Base-by-base conservation (phyloP, 192 early-diverging fungal genomes). In the Linnemannia schmuckeri region DNA sequence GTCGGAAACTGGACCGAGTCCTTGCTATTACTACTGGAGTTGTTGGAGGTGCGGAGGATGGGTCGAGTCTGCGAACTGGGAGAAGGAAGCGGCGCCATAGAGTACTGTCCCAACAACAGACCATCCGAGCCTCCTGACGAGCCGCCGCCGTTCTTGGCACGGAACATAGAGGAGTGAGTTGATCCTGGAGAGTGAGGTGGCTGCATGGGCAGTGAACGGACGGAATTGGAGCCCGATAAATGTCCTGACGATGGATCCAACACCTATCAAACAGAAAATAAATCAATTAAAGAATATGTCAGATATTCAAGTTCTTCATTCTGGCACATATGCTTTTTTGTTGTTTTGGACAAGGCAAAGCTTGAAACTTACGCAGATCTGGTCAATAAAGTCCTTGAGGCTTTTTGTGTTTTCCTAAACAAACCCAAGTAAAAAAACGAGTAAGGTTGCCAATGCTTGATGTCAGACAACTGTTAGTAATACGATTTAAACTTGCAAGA, bases 331-430 rank as follows among this genome's bases (percentile, higher is more conserved):
- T 72, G 37, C 52, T 71, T 72, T 55, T 79, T 61, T 44, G 18
- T 68, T n/a, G 22, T 35, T 24, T 42, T 72, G 70, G 17, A 18
- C 13, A 6, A 20, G n/a, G 27, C 7, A 44, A 12, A 30, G n/a
- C 8, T 17, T 30, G 20, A 8, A n/a, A 41, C 81, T 84, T 88
- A 91, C 88, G 20, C 89, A 91, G 61, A 95, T 89, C 77, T 88
- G 89, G 41, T 95, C 93, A 42, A 95, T 93, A 82, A 94, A 94
- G 27, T 74, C 79, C 82, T 92, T 94, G 18, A 95, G 88, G 68
- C 89, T 82, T 8, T 89, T 89, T 24, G 89, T 92, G 79, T 93
- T 91, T 74, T 92, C 89, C 90, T 91, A 83, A 13, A 82, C 61
- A 63, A 37, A n/a, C 4, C 47, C 13, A 70, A 79, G 42, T 63